Evolutionary conservation across 139 green algal genomes (phyloP).

Genomic region (Deuterostichococcus epilithicus): DNA sequence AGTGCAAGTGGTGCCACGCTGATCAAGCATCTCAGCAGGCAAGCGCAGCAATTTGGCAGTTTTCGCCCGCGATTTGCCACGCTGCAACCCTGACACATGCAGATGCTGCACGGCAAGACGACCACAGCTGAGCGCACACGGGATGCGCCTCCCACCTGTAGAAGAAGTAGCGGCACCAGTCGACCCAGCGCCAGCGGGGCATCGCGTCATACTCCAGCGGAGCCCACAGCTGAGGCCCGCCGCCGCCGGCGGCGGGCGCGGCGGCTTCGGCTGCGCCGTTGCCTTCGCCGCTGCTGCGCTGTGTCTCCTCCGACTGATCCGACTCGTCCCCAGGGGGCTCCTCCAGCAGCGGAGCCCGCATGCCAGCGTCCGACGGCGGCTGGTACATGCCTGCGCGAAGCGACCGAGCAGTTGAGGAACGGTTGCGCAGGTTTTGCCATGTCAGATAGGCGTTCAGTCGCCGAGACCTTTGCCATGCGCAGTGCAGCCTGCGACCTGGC

Average conservation of each 20-base stretch:
- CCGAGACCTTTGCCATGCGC: no score
- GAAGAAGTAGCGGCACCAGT: constrained; percentile 47
- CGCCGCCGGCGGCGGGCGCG: not conserved
- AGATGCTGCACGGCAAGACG: no score
- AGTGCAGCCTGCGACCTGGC: no score
- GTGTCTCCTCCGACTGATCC: not conserved
- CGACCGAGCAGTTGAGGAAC: no score
- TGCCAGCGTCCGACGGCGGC: not conserved
- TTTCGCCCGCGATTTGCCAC: no score
- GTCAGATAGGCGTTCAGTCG: no score
- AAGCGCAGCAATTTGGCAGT: no score
- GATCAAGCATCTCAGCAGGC: no score
- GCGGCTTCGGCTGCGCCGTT: no score
- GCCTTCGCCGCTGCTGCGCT: not conserved
- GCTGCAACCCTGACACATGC: no score
- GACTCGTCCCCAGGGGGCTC: not conserved
- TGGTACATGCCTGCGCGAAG: not conserved
- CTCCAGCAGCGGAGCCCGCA: not conserved
- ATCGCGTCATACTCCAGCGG: constrained; percentile 16
- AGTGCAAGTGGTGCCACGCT: no score
- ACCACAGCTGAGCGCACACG: not conserved
- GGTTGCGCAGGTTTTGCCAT: no score
- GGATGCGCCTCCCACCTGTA: constrained; percentile 20
- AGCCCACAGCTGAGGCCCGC: constrained; percentile 7
- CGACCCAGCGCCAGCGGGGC: constrained; percentile 35